Conservation (phyloP, 2,329 filamentous ascomycete species). For the Raffaelea ambrosiae region DNA sequence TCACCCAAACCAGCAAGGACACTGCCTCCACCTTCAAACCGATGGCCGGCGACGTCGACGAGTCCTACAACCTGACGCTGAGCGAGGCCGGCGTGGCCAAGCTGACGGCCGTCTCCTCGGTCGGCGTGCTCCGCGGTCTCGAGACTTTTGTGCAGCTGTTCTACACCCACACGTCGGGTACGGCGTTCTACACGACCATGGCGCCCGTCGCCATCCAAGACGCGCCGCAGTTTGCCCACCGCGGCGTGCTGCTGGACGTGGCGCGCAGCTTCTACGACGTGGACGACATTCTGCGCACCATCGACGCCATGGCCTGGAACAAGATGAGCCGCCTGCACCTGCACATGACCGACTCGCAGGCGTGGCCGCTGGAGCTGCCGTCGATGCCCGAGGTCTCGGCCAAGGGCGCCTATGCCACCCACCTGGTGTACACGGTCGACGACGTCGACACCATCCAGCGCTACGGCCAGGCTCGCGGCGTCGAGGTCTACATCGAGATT, state of each 20-base stretch:
- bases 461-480: constrained; percentile 60
- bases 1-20: constrained; percentile 52
- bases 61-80: constrained; percentile 64
- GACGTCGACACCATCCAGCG: constrained; percentile 60
- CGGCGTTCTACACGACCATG: constrained; percentile 55
- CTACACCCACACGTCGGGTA: constrained; percentile 55
- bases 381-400: constrained; percentile 61
- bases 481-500: constrained; percentile 67
- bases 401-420: constrained; percentile 64
- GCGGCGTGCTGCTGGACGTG: constrained; percentile 73
- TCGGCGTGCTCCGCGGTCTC: constrained; percentile 64
- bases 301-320: constrained; percentile 69
- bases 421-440: constrained; percentile 56
- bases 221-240: constrained; percentile 63
- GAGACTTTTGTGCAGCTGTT: constrained; percentile 75
- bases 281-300: constrained; percentile 60
- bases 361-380: constrained; percentile 77
- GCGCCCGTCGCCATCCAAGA: constrained; percentile 69
- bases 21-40: constrained; percentile 41
- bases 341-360: constrained; percentile 75
- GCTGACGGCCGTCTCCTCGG: constrained; percentile 57
- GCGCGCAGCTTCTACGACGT: constrained; percentile 64
- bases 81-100: constrained; percentile 47
- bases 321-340: constrained; percentile 79
- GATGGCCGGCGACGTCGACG: constrained; percentile 56